These are phyloP conservation scores for Saccharomyces pastorianus DNA, from an alignment of 1,139 yeast species.

Conservation along the genomic window DNA sequence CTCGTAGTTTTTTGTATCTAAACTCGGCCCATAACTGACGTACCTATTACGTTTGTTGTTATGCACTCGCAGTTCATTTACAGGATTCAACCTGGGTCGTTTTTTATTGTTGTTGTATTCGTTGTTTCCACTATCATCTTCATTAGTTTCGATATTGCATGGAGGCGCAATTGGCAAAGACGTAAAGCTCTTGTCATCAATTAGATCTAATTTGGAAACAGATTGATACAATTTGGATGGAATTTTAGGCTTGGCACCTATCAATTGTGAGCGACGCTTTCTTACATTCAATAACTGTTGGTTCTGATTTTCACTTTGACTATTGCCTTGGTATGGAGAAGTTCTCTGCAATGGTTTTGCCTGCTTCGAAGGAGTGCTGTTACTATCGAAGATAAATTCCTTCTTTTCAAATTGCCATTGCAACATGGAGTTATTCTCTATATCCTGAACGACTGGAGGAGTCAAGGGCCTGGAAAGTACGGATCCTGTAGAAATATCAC, in stretches of 20 bases:
- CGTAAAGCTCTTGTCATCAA: slow-evolving; percentile 25
- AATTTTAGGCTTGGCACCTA: slow-evolving; percentile 22
- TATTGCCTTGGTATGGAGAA: neutral
- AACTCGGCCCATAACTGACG: slow-evolving; percentile 14
- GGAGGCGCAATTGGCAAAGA: slow-evolving; percentile 29
- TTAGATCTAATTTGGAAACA: slow-evolving; percentile 25
- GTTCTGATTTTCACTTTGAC: slow-evolving; percentile 3
- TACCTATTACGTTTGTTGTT: slow-evolving; percentile 18
- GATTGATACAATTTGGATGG: slow-evolving; percentile 18
- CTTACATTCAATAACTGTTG: slow-evolving; percentile 13
- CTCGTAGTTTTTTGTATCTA: slow-evolving; percentile 3
- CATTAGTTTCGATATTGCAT: slow-evolving; percentile 1
- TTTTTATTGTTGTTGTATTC: neutral
- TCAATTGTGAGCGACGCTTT: slow-evolving; percentile 20
- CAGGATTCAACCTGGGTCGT: slow-evolving; percentile 11
- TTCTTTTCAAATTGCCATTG: slow-evolving; percentile 24
- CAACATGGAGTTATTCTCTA: slow-evolving; percentile 15
- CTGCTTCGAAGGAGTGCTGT: slow-evolving; percentile 25
- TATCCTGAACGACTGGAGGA: slow-evolving; percentile 9
- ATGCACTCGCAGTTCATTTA: slow-evolving; percentile 20
- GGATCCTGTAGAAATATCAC: slow-evolving; percentile 2
- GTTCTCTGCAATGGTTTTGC: neutral
- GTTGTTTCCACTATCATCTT: slow-evolving; percentile 3
- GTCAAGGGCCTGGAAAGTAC: slow-evolving; percentile 7
- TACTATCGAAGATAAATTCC: slow-evolving; percentile 27